A percentile compares a stretch with the other conserved stretches of the same genome.
Conservation (phyloP, 352 stramenopile species). For the Pythium brassicae region DNA sequence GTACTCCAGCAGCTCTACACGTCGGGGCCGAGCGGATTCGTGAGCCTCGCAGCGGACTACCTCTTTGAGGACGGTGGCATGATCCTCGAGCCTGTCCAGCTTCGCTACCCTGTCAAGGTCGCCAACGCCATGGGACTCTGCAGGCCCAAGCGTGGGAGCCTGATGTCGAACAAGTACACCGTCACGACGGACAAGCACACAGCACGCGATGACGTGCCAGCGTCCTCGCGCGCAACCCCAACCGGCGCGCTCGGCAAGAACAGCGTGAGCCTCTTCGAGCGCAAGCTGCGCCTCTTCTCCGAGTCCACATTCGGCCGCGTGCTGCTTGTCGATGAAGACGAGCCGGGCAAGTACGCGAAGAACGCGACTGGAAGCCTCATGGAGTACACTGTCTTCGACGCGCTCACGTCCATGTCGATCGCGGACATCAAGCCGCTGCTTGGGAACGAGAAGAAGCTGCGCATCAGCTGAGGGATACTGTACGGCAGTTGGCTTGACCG, state of each 20-base stretch:
- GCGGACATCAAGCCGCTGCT: conserved; percentile 3
- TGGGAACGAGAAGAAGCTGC: conserved; percentile 24
- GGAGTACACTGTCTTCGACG: conserved; percentile 24
- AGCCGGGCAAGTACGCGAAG: conserved; percentile 16
- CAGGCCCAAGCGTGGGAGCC: background rate
- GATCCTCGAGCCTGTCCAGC: conserved; percentile 16
- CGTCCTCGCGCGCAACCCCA: too few relatives aligned
- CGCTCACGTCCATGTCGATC: conserved; percentile 22
- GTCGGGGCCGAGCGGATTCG: conserved; percentile 30
- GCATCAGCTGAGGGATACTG: conserved; percentile 7
- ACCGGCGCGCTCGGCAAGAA: conserved; percentile 1
- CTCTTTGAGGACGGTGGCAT: conserved; percentile 28
- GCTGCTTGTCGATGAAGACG: conserved; percentile 22
- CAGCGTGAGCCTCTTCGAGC: conserved; percentile 25
- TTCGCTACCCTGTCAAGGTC: conserved; percentile 19
- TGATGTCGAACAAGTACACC: conserved; percentile 3
- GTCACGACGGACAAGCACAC: conserved; percentile 1
- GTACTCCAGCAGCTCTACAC: conserved; percentile 46
- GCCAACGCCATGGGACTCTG: conserved; percentile 22
- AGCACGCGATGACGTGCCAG: background rate
- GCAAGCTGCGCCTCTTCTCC: conserved; percentile 8
- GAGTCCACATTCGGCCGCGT: conserved; percentile 16
- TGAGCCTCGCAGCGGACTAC: conserved; percentile 27
- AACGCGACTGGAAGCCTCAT: conserved; percentile 14
- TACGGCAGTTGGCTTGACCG: too few relatives aligned